These are phyloP conservation scores for Trichoderma citrinoviride DNA, from an alignment of 2,329 filamentous ascomycete genomes.

Conservation along the genomic window DNA sequence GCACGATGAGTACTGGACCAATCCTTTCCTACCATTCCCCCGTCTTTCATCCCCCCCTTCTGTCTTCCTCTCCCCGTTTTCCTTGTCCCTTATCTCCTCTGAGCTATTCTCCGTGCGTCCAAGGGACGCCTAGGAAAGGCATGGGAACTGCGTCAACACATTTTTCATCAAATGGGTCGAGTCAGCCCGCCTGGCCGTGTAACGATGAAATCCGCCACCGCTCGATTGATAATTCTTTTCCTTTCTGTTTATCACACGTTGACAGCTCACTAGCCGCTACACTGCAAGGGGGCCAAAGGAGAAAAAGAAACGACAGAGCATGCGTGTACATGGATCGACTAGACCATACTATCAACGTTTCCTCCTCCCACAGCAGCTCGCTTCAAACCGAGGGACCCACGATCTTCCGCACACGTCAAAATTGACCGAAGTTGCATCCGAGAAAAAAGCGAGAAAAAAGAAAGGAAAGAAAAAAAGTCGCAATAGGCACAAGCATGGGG, in stretches of 20 bases:
- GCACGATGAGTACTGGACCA: too few relatives aligned
- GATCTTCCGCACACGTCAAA: constrained; percentile 13
- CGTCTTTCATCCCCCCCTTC: too few relatives aligned
- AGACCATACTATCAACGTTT: background rate
- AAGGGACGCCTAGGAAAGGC: too few relatives aligned
- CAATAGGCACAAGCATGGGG: background rate
- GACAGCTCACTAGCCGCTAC: constrained; percentile 10
- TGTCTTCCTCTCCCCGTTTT: too few relatives aligned
- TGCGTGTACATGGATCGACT: constrained; percentile 3
- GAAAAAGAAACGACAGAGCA: too few relatives aligned
- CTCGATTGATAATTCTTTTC: background rate
- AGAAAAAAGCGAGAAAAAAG: too few relatives aligned
- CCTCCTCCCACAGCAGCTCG: background rate
- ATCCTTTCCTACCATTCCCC: too few relatives aligned
- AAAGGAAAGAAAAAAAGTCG: too few relatives aligned
- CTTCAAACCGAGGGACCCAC: constrained; percentile 7
- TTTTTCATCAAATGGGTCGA: too few relatives aligned
- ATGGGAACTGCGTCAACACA: too few relatives aligned
- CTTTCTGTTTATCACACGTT: background rate
- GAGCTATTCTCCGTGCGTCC: too few relatives aligned
- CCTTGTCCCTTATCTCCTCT: too few relatives aligned
- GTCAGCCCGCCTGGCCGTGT: background rate
- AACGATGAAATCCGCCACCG: constrained; percentile 17
- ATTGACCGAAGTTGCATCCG: background rate
- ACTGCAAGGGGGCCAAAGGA: background rate